These are phyloP conservation scores for Aspergillus pseudonomiae DNA, from an alignment of 2,329 filamentous ascomycete genomes.

Conservation along the genomic window DNA sequence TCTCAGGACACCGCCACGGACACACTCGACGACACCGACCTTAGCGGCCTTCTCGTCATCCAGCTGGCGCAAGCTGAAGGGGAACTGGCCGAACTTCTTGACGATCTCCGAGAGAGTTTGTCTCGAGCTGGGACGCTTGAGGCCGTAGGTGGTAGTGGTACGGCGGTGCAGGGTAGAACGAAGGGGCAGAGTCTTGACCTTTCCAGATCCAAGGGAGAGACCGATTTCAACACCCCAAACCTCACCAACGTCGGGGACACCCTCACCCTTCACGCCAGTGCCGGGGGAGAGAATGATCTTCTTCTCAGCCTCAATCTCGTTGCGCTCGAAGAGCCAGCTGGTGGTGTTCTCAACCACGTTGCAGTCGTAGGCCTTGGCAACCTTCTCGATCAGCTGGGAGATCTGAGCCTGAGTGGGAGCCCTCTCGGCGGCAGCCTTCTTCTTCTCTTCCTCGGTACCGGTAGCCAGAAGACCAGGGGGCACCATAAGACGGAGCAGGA, in stretches of 20 bases:
- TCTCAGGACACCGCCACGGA: slow-evolving; percentile 86
- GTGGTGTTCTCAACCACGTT: slow-evolving; percentile 97
- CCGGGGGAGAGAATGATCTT: slow-evolving; percentile 89
- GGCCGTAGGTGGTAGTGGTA: slow-evolving; percentile 84
- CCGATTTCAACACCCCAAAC: slow-evolving; percentile 98
- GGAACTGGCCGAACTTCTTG: slow-evolving; percentile 97
- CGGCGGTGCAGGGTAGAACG: slow-evolving; percentile 90
- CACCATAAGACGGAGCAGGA: slow-evolving; percentile 86
- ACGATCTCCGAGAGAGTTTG: slow-evolving; percentile 92
- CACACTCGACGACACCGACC: slow-evolving; percentile 95
- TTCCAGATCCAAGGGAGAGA: slow-evolving; percentile 85
- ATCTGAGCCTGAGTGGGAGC: slow-evolving; percentile 84
- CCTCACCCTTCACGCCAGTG: slow-evolving; percentile 87
- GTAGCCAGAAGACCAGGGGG: slow-evolving; percentile 83
- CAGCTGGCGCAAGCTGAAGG: slow-evolving; percentile 94
- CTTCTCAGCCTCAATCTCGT: slow-evolving; percentile 97
- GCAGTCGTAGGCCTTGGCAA: slow-evolving; percentile 87
- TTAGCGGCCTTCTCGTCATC: slow-evolving; percentile 95
- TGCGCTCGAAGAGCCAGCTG: slow-evolving; percentile 92
- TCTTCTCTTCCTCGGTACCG: slow-evolving; percentile 92
- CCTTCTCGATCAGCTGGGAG: slow-evolving; percentile 83
- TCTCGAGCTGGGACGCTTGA: slow-evolving; percentile 92
- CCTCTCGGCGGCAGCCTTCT: slow-evolving; percentile 82
- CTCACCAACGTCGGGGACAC: slow-evolving; percentile 82
- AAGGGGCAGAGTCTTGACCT: slow-evolving; percentile 89